These are phyloP conservation scores for Hericium coralloides DNA, from an alignment of 768 basidiomycete species.

Conservation along the genomic window DNA sequence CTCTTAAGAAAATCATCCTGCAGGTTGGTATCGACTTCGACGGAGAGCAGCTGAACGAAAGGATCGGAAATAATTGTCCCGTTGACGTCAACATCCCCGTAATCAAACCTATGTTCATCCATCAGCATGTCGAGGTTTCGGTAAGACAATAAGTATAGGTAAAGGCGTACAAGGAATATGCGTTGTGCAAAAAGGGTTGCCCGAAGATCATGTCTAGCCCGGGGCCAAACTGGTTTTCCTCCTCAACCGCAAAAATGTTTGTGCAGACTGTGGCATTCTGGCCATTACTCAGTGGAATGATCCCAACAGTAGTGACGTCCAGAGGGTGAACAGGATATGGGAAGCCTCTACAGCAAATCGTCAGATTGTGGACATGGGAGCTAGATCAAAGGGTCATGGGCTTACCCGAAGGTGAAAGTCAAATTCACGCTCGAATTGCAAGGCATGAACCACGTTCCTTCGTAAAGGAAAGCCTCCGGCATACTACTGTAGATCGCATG, in stretches of 20 bases:
- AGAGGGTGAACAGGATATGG: background rate
- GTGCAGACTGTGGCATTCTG: background rate
- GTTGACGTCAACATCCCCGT: background rate
- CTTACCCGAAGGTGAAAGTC: background rate
- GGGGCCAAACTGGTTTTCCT: background rate
- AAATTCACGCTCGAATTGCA: background rate
- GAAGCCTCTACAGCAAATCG: background rate
- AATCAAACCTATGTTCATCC: background rate
- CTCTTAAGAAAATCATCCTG: background rate
- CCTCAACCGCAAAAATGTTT: background rate
- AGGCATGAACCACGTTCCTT: background rate
- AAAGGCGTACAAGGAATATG: background rate
- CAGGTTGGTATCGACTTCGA: background rate
- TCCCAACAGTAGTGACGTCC: background rate
- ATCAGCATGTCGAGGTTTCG: background rate
- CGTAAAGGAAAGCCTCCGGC: background rate
- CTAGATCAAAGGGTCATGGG: background rate
- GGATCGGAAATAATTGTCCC: background rate
- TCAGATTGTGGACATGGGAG: background rate
- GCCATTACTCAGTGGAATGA: background rate
- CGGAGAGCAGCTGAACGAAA: background rate
- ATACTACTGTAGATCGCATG: background rate
- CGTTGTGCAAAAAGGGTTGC: background rate
- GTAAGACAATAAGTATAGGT: background rate
- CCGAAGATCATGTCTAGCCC: background rate